Percentiles rank a stretch among this genome's conserved stretches.
Conservation (phyloP, 768 basidiomycete genomes). For the Boletus vermiculosoides region DNA sequence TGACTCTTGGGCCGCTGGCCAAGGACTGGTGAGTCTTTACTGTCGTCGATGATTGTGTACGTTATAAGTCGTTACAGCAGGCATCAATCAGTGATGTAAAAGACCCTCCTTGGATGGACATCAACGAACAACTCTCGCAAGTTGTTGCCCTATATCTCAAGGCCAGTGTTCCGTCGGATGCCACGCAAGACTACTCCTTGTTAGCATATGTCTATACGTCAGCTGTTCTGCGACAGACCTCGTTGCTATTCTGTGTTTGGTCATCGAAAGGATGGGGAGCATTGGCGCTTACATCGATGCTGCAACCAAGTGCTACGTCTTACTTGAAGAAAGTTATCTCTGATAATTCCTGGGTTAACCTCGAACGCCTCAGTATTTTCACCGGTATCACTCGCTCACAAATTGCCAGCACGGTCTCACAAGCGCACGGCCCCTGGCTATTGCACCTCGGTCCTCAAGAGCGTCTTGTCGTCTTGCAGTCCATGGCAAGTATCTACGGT, state of each 20-base stretch:
- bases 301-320: slow-evolving; percentile 60
- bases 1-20: slow-evolving; percentile 80
- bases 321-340: slow-evolving; percentile 60
- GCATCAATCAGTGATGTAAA: slow-evolving; percentile 48
- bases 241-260: slow-evolving; percentile 77
- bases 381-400: slow-evolving; percentile 70
- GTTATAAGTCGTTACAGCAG: slow-evolving; percentile 42
- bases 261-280: slow-evolving; percentile 87
- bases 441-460: slow-evolving; percentile 76
- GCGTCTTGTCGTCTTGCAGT: slow-evolving; percentile 67
- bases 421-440: slow-evolving; percentile 86
- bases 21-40: slow-evolving; percentile 58
- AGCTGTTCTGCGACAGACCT: slow-evolving; percentile 68
- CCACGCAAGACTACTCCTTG: slow-evolving; percentile 56
- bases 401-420: slow-evolving; percentile 63
- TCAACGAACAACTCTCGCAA: slow-evolving; percentile 71
- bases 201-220: slow-evolving; percentile 65
- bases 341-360: slow-evolving; percentile 45
- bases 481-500: slow-evolving; percentile 71
- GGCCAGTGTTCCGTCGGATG: slow-evolving; percentile 48
- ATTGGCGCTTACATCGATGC: slow-evolving; percentile 70
- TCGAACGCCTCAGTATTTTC: slow-evolving; percentile 64
- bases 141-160: slow-evolving; percentile 60
- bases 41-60: background rate
- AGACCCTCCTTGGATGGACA: slow-evolving; percentile 78